Conservation (phyloP, 2,329 filamentous ascomycete species). For the Fusarium buharicum region DNA sequence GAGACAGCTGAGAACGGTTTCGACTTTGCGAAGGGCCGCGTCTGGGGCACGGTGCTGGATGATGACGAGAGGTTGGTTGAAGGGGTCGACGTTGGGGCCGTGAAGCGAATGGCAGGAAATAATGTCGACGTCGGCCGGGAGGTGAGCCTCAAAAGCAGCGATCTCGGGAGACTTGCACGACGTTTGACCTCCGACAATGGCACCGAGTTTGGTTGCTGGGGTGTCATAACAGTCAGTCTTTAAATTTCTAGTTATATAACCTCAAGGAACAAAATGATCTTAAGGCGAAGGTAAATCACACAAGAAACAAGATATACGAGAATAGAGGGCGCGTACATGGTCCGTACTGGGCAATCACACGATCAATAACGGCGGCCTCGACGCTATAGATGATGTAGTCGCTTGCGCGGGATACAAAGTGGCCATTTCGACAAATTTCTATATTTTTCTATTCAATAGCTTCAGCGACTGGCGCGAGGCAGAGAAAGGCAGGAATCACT, state of each 20-base stretch:
- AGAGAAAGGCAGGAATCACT: slow-evolving; percentile 38
- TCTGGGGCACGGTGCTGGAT: slow-evolving; percentile 92
- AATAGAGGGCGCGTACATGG: slow-evolving; percentile 73
- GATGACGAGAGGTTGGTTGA: slow-evolving; percentile 89
- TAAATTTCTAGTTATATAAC: too few relatives aligned
- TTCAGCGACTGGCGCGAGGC: slow-evolving; percentile 58
- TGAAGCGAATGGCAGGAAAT: slow-evolving; percentile 97
- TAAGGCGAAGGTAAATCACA: slow-evolving; percentile 26
- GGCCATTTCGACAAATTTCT: slow-evolving; percentile 91
- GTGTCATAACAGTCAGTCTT: slow-evolving; percentile 17
- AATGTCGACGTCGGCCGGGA: slow-evolving; percentile 90
- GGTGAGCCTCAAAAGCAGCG: slow-evolving; percentile 86
- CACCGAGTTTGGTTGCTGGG: slow-evolving; percentile 89
- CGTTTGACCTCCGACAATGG: slow-evolving; percentile 96
- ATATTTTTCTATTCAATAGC: slow-evolving; percentile 72
- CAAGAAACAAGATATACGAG: slow-evolving; percentile 13
- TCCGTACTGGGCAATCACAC: slow-evolving; percentile 87
- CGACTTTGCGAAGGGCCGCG: slow-evolving; percentile 79
- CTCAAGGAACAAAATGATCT: neutral
- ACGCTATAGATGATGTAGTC: slow-evolving; percentile 99
- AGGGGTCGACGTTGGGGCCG: slow-evolving; percentile 87
- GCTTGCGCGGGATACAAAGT: slow-evolving; percentile 93
- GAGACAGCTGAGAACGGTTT: slow-evolving; percentile 83
- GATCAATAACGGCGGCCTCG: slow-evolving; percentile 89
- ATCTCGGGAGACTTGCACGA: slow-evolving; percentile 99